Conservation (phyloP, 78 protist genomes). For the Guillardia theta region DNA sequence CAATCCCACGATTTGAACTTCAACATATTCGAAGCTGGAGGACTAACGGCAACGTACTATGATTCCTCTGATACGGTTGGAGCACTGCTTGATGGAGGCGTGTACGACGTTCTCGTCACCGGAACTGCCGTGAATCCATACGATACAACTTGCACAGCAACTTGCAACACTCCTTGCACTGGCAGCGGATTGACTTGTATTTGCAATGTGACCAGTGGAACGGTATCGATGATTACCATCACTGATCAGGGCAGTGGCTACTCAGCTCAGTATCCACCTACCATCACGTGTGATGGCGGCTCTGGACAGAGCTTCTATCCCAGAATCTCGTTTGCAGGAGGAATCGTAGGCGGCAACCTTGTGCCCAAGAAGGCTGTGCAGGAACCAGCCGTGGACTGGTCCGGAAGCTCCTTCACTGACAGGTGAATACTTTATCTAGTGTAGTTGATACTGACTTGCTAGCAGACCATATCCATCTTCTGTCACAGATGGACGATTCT, state of each 20-base stretch:
- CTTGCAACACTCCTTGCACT: not conserved
- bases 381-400: slow-evolving; percentile 13
- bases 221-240: too few species aligned
- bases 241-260: not conserved
- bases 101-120: not conserved
- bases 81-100: not conserved
- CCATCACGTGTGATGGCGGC: not conserved
- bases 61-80: not conserved
- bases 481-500: not conserved
- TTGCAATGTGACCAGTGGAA: too few species aligned
- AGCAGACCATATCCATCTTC: not conserved
- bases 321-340: not conserved
- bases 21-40: not conserved
- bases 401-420: not conserved
- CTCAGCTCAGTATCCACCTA: not conserved
- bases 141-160: not conserved
- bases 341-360: not conserved
- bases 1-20: not conserved
- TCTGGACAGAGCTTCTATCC: not conserved
- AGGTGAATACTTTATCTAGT: too few species aligned
- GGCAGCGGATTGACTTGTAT: too few species aligned
- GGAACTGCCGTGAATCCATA: not conserved
- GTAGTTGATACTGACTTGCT: too few species aligned
- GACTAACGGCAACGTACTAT: not conserved
- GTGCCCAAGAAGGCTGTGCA: not conserved